A percentile compares a stretch with the other conserved stretches of the same genome.
phyloP scores from a whole-genome alignment of 75 land plant genomes.

The Ceratopteris richardii region DNA sequence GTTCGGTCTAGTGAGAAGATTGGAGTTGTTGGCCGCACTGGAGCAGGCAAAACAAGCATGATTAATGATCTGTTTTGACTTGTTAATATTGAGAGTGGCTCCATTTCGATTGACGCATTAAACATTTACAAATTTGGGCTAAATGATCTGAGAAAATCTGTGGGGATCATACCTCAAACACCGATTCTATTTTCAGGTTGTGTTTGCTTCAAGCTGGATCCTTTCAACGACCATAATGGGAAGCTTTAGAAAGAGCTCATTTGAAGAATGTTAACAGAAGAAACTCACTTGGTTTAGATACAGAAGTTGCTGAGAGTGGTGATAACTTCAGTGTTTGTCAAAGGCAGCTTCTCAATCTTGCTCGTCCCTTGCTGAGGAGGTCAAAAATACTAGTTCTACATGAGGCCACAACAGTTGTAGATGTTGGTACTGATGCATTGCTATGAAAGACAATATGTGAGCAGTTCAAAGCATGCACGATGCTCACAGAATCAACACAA shows the following conservation, averaged over 20 bases:
- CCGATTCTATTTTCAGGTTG: slow-evolving; percentile 95
- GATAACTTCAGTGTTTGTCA: slow-evolving; percentile 99
- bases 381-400: slow-evolving; percentile 97
- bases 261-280: slow-evolving; percentile 83
- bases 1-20: slow-evolving; percentile 69
- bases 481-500: slow-evolving; percentile 97
- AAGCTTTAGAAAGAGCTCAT: slow-evolving; percentile 91
- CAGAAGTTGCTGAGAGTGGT: slow-evolving; percentile 94
- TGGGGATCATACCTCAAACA: slow-evolving; percentile 93
- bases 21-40: slow-evolving; percentile 95
- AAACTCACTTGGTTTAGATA: slow-evolving; percentile 75
- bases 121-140: slow-evolving; percentile 74
- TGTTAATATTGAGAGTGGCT: slow-evolving; percentile 81
- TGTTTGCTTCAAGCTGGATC: slow-evolving; percentile 92
- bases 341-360: slow-evolving; percentile 88
- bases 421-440: slow-evolving; percentile 93
- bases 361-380: slow-evolving; percentile 82
- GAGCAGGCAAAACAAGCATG: slow-evolving; percentile 98
- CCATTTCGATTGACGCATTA: slow-evolving; percentile 68
- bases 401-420: slow-evolving; percentile 99
- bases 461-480: slow-evolving; percentile 92
- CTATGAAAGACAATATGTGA: slow-evolving; percentile 96
- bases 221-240: slow-evolving; percentile 97
- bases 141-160: slow-evolving; percentile 56
- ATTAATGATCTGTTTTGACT: slow-evolving; percentile 86